Evolutionary conservation across 2,329 filamentous ascomycete genomes (phyloP), one percentile per base, ranked within the genome.

Genomic region (Calonectria hongkongensis): DNA sequence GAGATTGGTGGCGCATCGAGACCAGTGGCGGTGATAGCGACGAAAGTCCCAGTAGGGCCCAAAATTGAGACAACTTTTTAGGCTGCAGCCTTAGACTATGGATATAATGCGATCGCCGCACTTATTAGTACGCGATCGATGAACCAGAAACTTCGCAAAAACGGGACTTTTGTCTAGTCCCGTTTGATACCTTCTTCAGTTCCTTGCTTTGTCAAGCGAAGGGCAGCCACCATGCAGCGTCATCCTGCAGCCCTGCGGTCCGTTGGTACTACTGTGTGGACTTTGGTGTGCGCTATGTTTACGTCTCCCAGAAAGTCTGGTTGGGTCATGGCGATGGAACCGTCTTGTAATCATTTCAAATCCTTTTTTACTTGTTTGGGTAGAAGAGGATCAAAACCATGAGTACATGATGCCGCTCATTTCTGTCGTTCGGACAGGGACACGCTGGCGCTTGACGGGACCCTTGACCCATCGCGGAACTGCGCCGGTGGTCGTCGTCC

Each of bases 81-180:
- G 63, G 63, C 47, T 51, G 63, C 45, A 63, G 58, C 58, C 41
- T 63, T 63, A 27, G 41, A 41, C 51, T 62, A 68, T 60, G 45
- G 43, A 39, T 28, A 50, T 43, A 58, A 69, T 51, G 56, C 39
- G 66, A 50, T 48, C 33, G 36, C 39, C 45, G 39, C 13, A n/a
- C 39, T 47, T 63, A 41, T 63, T 51, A 51, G 66, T 43, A 45
- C 56, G 36, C 27, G 45, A 62, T 68, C 39, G 21, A 68, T 39
- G 43, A 33, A 60, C 33, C 30, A 60, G 54, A 60, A 68, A 39
- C 56, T 58, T 62, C 47, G n/a, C 54, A 60, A 60, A 60, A 66
- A 71, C 18, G 70, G 70, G 64, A 72, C 70, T 72, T 72, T 72
- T 64, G 70, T 72, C 70, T 43, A 48, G 58, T 62, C 65, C 54